phyloP scores from a whole-genome alignment of 768 basidiomycete species.

The Lactarius deliciosus region DNA sequence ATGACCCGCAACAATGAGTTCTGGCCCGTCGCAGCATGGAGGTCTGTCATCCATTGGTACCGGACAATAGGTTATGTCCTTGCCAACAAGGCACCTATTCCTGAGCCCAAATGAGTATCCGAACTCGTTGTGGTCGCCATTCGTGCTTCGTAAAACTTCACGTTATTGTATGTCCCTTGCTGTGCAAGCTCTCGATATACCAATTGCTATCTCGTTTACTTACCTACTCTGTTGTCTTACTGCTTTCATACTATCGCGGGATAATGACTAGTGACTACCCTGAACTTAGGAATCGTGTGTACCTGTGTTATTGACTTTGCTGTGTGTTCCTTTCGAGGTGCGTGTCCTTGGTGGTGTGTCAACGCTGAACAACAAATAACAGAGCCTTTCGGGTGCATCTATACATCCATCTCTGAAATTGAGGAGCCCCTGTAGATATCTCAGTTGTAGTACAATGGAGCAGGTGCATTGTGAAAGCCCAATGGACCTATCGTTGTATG shows the following conservation, averaged over 20 bases:
- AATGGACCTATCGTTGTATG: background rate
- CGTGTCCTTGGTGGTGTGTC: too few relatives aligned
- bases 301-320: too few relatives aligned
- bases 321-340: too few relatives aligned
- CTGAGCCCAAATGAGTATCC: slow-evolving; percentile 1
- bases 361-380: background rate
- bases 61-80: slow-evolving; percentile 10
- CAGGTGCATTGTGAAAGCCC: too few relatives aligned
- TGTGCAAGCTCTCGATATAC: background rate
- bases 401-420: background rate
- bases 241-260: background rate
- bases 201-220: background rate
- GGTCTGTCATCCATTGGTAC: background rate
- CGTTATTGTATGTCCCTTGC: background rate
- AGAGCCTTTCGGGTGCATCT: background rate
- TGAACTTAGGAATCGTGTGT: background rate
- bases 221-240: background rate
- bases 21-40: background rate
- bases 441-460: background rate
- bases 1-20: slow-evolving; percentile 23
- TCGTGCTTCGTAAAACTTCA: background rate
- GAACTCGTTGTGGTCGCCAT: too few relatives aligned
- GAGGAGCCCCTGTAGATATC: background rate
- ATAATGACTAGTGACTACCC: too few relatives aligned
- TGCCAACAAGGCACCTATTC: slow-evolving; percentile 10